Conservation (phyloP, 176 grass and related monocot genomes). For the Metroxylon sagu region DNA sequence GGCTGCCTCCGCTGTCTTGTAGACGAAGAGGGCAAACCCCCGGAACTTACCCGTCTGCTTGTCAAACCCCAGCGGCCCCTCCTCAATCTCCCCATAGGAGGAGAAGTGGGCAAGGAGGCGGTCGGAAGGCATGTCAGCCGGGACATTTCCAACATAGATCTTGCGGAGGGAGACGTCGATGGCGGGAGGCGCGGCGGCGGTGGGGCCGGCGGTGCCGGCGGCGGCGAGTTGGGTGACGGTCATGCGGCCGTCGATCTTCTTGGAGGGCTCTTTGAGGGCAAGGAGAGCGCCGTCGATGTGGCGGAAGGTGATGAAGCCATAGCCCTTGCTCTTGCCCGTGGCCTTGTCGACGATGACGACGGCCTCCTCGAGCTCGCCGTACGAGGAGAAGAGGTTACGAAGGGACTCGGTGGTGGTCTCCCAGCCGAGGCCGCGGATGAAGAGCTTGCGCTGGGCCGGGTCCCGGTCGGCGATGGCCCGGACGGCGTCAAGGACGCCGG, state of each 20-base stretch:
- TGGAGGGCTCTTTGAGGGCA: constrained; percentile 87
- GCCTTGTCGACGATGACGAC: constrained; percentile 77
- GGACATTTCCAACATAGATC: constrained; percentile 93
- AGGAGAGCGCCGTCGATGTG: constrained; percentile 74
- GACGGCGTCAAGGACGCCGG: constrained; percentile 49
- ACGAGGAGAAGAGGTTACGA: constrained; percentile 63
- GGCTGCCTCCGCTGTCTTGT: constrained; percentile 82
- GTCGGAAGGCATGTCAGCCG: constrained; percentile 76
- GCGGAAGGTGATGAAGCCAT: constrained; percentile 95
- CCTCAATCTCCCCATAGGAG: constrained; percentile 84
- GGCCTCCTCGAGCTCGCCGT: constrained; percentile 77
- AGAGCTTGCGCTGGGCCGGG: constrained; percentile 75
- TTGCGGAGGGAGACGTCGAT: constrained; percentile 74
- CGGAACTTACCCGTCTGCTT: constrained; percentile 91
- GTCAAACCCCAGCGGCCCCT: constrained; percentile 91
- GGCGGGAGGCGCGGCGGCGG: constrained; percentile 14
- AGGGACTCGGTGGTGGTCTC: constrained; percentile 78
- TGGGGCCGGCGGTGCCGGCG: constrained; percentile 41
- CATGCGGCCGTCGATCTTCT: constrained; percentile 94
- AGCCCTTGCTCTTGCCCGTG: constrained; percentile 79
- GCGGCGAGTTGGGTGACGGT: constrained; percentile 87
- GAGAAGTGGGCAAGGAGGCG: constrained; percentile 69
- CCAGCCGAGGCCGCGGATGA: constrained; percentile 78
- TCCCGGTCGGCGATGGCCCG: constrained; percentile 66
- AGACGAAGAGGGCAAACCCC: constrained; percentile 84